Conservation (phyloP, 805 yeast species). For the Kuraishia piskuri region DNA sequence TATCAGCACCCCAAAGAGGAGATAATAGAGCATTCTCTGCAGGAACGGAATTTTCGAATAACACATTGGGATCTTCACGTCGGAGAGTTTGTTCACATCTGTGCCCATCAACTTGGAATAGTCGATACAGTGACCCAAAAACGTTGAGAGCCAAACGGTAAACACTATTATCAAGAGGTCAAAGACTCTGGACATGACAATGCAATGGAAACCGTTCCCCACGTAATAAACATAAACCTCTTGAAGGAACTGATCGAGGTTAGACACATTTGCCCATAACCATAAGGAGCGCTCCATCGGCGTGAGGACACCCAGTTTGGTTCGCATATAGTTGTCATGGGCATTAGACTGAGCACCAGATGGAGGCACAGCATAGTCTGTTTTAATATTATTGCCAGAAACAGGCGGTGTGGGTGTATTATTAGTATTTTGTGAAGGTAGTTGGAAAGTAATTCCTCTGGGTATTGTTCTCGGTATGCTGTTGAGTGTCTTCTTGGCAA, state of each 20-base stretch:
- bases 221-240: constrained; percentile 79
- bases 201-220: constrained; percentile 79
- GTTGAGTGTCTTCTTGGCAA: constrained; percentile 3
- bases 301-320: constrained; percentile 34
- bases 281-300: constrained; percentile 78
- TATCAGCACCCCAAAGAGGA: constrained; percentile 44
- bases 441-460: constrained; percentile 5
- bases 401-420: neutral
- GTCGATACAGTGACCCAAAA: constrained; percentile 76
- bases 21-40: constrained; percentile 55
- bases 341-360: neutral
- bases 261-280: constrained; percentile 95
- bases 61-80: constrained; percentile 40
- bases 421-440: constrained; percentile 1
- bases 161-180: constrained; percentile 73
- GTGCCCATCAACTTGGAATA: constrained; percentile 24
- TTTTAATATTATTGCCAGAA: neutral
- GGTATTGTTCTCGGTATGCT: constrained; percentile 5
- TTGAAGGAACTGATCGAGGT: constrained; percentile 76
- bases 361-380: neutral
- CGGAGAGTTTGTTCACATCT: constrained; percentile 25
- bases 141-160: constrained; percentile 71
- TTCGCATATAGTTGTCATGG: constrained; percentile 17
- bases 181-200: constrained; percentile 53
- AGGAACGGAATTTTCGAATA: constrained; percentile 32